phyloP scores from a whole-genome alignment of 106 monocot genomes.

The Cymbidium sinense region DNA sequence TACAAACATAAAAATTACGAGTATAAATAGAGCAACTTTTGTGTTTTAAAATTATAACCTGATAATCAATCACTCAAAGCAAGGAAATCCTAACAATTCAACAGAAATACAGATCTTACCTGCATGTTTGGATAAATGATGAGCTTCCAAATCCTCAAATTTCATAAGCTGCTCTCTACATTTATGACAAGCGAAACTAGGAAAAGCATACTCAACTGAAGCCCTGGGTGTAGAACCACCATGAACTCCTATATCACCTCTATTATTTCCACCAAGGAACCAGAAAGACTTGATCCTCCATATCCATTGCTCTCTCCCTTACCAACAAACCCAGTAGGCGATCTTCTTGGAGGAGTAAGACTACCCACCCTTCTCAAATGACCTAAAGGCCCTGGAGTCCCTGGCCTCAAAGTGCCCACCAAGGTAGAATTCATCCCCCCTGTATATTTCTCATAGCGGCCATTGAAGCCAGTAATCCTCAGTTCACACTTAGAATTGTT shows the following conservation, averaged over 20 bases:
- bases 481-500: slow-evolving; percentile 70
- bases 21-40: too few species aligned
- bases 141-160: slow-evolving; percentile 69
- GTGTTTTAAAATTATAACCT: not conserved
- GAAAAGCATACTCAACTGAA: slow-evolving; percentile 3
- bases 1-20: too few species aligned
- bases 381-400: slow-evolving; percentile 62
- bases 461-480: slow-evolving; percentile 41
- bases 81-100: not conserved
- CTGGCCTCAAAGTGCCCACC: slow-evolving; percentile 66
- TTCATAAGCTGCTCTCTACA: slow-evolving; percentile 81
- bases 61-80: not conserved
- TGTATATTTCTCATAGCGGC: not conserved
- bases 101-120: slow-evolving; percentile 25
- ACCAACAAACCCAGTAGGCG: slow-evolving; percentile 7
- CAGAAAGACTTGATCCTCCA: slow-evolving; percentile 8
- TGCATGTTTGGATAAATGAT: slow-evolving; percentile 95
- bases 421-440: slow-evolving; percentile 18
- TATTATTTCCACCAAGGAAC: slow-evolving; percentile 21
- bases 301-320: too few species aligned
- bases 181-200: slow-evolving; percentile 47
- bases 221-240: not conserved
- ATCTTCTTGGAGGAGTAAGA: slow-evolving; percentile 46
- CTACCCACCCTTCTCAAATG: slow-evolving; percentile 21
- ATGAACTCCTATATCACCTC: not conserved